Base-by-base conservation (phyloP, 768 basidiomycete genomes). In the Lactarius trivialis region DNA sequence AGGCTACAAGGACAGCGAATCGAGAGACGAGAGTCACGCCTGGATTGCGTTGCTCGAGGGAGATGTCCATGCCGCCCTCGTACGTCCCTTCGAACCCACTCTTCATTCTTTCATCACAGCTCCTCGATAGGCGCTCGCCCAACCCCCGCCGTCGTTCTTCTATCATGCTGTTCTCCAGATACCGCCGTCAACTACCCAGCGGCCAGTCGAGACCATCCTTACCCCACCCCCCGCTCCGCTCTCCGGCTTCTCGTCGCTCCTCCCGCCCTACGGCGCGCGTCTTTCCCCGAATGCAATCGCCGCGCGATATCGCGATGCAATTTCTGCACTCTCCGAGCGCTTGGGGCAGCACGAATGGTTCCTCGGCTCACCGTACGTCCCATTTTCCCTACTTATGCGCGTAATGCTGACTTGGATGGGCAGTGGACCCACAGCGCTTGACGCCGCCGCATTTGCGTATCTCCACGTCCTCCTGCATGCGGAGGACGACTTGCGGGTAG, bases 41-140 rank as follows among this genome's bases (percentile, higher is more conserved):
- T 93, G 91, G 91, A 81, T 91, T 28, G 76, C 88, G 2, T 78
- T 93, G 34, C 81, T 93, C 43, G 89, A 93, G 71, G 85, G 85
- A 37, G 76, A 80, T 51, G 82, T 93, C 7, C 91, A 91, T 71
- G 85, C 88, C 65, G 86, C 88, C 14, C 71, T 93, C 73, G 85
- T 91, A 63, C 58, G 70, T 65, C 30, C 19, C 41, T 24, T 50
- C 65, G 32, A 55, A 24, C 43, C 36, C 53, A 33, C 21, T 30
- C 28, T 36, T 37, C 28, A 1, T 8, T 64, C 60, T 34, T 62
- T 67, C 52, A 66, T 49, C 45, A 17, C 49, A 21, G 7, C n/a
- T 37, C 14, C 33, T 8, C 1, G 55, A 3, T 59, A 87, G 85
- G 71, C 79, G 4, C 73, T 84, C n/a, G 73, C 80, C 17, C 78